A percentile compares a stretch with the other conserved stretches of the same genome.
phyloP scores from a whole-genome alignment of 371 early-diverging fungal species.

The Mucor mucedo region DNA sequence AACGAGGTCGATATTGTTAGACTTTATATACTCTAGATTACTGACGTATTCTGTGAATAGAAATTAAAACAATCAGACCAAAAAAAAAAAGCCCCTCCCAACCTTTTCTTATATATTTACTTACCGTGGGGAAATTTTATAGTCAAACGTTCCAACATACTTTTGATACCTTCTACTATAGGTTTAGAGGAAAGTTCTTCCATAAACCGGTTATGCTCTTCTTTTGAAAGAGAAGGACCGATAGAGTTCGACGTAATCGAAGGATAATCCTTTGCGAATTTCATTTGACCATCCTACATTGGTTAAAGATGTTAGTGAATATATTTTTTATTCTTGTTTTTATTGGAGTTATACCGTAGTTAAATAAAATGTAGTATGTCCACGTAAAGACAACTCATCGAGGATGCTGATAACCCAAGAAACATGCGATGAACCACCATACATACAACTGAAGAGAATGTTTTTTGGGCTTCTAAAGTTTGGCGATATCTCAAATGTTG shows the following conservation, averaged over 20 bases:
- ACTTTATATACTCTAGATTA: not conserved
- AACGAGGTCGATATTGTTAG: slow-evolving; percentile 17
- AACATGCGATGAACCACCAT: slow-evolving; percentile 26
- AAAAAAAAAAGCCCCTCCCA: no score
- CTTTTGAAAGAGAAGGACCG: slow-evolving; percentile 7
- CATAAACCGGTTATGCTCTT: no score
- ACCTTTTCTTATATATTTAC: not conserved
- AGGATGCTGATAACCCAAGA: slow-evolving; percentile 24
- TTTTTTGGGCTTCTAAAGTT: slow-evolving; percentile 20
- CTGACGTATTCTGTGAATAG: slow-evolving; percentile 1
- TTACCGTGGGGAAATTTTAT: not conserved
- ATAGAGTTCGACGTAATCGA: slow-evolving; percentile 16
- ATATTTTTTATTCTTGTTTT: not conserved
- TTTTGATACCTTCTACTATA: not conserved
- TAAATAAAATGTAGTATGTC: slow-evolving; percentile 13
- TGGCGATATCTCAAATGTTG: not conserved
- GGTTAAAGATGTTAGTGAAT: not conserved
- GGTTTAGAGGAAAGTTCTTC: not conserved
- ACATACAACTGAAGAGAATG: slow-evolving; percentile 10
- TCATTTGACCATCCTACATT: slow-evolving; percentile 17
- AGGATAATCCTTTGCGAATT: slow-evolving; percentile 23
- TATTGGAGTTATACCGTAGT: slow-evolving; percentile 13
- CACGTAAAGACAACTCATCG: slow-evolving; percentile 24
- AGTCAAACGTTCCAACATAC: not conserved
- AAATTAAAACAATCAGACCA: no score